phyloP scores from a whole-genome alignment of 2,329 filamentous ascomycete species.

The Lachnellula hyalina region DNA sequence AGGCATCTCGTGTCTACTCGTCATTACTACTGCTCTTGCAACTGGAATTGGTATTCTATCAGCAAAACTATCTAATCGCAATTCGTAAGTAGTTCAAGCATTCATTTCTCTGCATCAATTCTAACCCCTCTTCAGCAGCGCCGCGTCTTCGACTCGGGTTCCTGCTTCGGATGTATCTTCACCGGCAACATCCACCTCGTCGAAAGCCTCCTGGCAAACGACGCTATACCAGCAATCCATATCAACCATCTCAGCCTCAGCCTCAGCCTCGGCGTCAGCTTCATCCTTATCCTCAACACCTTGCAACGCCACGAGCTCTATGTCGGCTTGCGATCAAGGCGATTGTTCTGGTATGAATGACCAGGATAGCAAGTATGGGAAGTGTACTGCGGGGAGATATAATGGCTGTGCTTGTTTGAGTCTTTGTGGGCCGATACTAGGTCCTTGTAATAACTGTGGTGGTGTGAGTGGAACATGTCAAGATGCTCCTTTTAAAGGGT shows the following conservation, averaged over 20 bases:
- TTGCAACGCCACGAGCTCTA: background rate
- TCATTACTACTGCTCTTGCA: background rate
- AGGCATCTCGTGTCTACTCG: background rate
- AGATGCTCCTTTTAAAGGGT: background rate
- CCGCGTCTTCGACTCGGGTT: too few species aligned
- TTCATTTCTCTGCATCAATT: too few species aligned
- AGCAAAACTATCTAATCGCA: background rate
- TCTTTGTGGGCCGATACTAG: constrained; percentile 1
- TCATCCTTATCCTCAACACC: background rate
- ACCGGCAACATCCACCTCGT: too few species aligned
- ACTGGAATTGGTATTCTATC: background rate
- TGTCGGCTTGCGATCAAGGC: too few species aligned
- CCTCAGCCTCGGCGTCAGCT: background rate
- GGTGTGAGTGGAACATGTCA: constrained; percentile 2
- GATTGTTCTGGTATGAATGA: constrained; percentile 2
- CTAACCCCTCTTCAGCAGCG: too few species aligned
- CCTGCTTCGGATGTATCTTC: too few species aligned
- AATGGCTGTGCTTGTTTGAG: constrained; percentile 4
- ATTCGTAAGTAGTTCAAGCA: too few species aligned
- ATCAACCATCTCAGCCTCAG: background rate
- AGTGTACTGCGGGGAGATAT: background rate
- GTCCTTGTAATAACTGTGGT: constrained; percentile 2
- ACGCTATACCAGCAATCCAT: background rate
- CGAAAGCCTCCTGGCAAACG: too few species aligned
- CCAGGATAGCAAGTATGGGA: background rate